phyloP scores from a whole-genome alignment of 2,329 filamentous ascomycete genomes.

The Colletotrichum chlorophyti region DNA sequence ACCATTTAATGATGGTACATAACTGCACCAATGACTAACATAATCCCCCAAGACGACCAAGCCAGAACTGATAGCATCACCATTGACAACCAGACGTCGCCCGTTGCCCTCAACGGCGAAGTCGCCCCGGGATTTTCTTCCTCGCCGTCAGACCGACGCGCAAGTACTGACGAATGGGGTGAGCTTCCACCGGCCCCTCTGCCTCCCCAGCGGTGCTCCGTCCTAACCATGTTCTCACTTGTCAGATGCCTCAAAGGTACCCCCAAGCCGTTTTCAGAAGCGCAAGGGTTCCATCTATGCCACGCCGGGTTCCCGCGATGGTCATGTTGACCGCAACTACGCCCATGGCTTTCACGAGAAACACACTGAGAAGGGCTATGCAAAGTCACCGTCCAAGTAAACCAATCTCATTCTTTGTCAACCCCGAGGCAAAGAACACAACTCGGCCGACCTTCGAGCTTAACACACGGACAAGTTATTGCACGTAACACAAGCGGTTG shows the following conservation, averaged over 20 bases:
- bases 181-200: constrained; percentile 31
- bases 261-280: constrained; percentile 73
- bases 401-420: too few species aligned
- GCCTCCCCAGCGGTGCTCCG: not conserved
- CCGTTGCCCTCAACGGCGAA: constrained; percentile 1
- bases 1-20: too few species aligned
- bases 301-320: constrained; percentile 69
- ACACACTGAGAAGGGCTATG: constrained; percentile 57
- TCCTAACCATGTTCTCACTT: constrained; percentile 15
- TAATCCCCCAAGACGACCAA: constrained; percentile 4
- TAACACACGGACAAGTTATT: too few species aligned
- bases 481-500: too few species aligned
- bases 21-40: not conserved
- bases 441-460: too few species aligned
- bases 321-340: constrained; percentile 66
- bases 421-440: too few species aligned
- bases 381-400: constrained; percentile 37
- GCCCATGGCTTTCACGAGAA: constrained; percentile 67
- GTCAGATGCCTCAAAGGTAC: constrained; percentile 70
- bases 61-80: constrained; percentile 8
- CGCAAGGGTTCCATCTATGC: constrained; percentile 73
- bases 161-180: constrained; percentile 58
- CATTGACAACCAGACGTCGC: constrained; percentile 1
- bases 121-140: constrained; percentile 9
- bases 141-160: constrained; percentile 40